A percentile compares a stretch with the other conserved stretches of the same genome.
phyloP scores from a whole-genome alignment of 2,329 filamentous ascomycete genomes.

The Trichoderma sp. region DNA sequence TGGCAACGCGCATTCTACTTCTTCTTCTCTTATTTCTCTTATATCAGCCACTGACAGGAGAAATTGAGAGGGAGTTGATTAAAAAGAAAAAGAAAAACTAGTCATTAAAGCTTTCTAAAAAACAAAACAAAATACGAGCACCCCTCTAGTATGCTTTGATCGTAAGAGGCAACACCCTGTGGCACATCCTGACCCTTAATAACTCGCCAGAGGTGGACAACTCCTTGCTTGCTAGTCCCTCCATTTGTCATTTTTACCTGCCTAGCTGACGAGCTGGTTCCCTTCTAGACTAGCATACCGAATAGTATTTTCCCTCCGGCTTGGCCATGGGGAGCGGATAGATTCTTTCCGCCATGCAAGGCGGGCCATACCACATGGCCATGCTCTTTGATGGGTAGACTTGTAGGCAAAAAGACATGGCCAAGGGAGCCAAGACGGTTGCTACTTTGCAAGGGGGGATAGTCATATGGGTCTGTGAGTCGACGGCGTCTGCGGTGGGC shows the following conservation, averaged over 20 bases:
- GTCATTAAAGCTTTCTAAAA: not conserved
- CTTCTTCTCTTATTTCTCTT: not conserved
- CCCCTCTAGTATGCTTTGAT: not conserved
- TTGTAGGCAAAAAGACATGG: not conserved
- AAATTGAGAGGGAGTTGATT: not conserved
- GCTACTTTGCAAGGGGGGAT: not conserved
- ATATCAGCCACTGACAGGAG: not conserved
- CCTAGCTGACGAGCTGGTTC: not conserved
- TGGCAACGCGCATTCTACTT: slow-evolving; percentile 37
- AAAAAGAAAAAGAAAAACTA: not conserved
- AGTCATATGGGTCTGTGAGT: slow-evolving; percentile 1
- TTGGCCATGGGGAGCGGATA: not conserved
- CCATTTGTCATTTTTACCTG: not conserved
- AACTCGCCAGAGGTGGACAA: not conserved
- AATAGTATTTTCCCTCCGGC: not conserved
- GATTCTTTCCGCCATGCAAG: not conserved
- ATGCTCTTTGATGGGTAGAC: not conserved
- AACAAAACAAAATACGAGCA: not conserved
- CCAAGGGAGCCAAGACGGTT: not conserved
- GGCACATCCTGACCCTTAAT: not conserved
- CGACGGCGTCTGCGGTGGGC: slow-evolving; percentile 10
- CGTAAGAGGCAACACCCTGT: not conserved
- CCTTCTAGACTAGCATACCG: not conserved
- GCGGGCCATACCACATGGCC: not conserved
- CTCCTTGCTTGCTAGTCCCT: not conserved